Evolutionary conservation across 257 asterid species (phyloP), one percentile per base, ranked within the genome.

Genomic region (Capsicum chinense): DNA sequence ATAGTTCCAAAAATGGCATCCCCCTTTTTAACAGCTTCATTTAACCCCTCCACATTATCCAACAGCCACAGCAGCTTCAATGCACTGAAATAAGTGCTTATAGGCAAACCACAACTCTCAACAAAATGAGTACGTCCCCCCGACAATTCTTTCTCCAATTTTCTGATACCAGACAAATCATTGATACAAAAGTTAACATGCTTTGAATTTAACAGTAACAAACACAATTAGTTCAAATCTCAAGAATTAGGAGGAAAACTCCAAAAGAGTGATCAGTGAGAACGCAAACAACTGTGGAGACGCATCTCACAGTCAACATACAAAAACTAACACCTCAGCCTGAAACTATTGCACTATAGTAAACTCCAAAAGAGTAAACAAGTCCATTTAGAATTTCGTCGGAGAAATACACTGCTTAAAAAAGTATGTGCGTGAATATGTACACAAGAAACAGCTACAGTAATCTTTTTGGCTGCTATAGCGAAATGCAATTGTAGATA

Each of bases 31-130:
- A 92, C 92, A 14, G 97, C 94, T 83, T 88, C 85, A 70, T 92
- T 92, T 9, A 96, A 91, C 0, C 91, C 86, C 3, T 88, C 92
- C 5, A 96, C 99, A 56, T 96, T 96, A 71, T 93, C 95, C 85
- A 96, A 52, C 86, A 96, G 62, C 99, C 99, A 94, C 79, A 96
- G 48, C 56, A 96, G 86, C 87, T 96, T 96, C 76, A 93, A 33
- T 9, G 98, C 98, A 83, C 99, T 96, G 91, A 96, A 96, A 59
- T 96, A 96, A 70, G 98, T 94, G 90, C 99, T 96, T 76, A 96
- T 92, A 2, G 99, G 90, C 86, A 93, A 80, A 58, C 97, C 97
- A 85, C 94, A 90, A 17, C 92, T 83, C 85, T 92, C 97, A 14
- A 87, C 94, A 84, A 96, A 96, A 89, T 96, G 99, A 10, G 94